Base-by-base conservation (phyloP, 345 rosid genomes). In the Lepidium africanum region DNA sequence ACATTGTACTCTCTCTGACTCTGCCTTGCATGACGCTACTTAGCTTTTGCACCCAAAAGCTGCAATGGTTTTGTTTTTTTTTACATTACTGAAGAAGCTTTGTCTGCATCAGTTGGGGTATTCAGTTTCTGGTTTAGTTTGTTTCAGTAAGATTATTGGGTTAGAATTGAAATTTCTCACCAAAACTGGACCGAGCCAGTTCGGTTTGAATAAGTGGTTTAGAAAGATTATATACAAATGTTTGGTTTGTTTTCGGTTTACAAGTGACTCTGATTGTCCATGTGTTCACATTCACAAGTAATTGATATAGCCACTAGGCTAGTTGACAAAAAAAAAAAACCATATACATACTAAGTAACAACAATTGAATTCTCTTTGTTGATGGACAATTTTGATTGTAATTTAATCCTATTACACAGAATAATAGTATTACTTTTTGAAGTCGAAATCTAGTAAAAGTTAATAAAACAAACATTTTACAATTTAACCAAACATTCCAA, bases 1-100 rank as follows among this genome's bases (percentile, higher is more conserved):
- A 72, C 32, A 64, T 72, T 56, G 71, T 72, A 65, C 65, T 72
- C 65, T 56, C 59, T 51, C 71, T 48, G 52, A 38, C 62, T 57
- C 10, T 57, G 62, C 59, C 59, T 35, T 35, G 60, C 46, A 43
- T 57, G 46, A 72, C 30, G 46, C 38, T 56, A 65, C 59, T 72
- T 64, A 56, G 70, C 58, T 63, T 64, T 71, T 72, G 33, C 23
- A 21, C 15, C 36, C 39, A 53, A 71, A 62, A 71, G 63, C 69
- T 71, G 75, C 48, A 25, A 43, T 71, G 23, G 49, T 43, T 63
- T 11, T 59, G 32, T 54, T 36, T 19, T 37, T 55, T 42, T 35
- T 11, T 17, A 30, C 69, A 46, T 9, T 63, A 54, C 49, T 63
- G 63, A 71, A 45, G 9, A 43, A 53, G 54, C 56, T 72, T 27